These are phyloP conservation scores for Powellomyces hirtus DNA, from an alignment of 192 early-diverging fungal genomes.

Conservation along the genomic window DNA sequence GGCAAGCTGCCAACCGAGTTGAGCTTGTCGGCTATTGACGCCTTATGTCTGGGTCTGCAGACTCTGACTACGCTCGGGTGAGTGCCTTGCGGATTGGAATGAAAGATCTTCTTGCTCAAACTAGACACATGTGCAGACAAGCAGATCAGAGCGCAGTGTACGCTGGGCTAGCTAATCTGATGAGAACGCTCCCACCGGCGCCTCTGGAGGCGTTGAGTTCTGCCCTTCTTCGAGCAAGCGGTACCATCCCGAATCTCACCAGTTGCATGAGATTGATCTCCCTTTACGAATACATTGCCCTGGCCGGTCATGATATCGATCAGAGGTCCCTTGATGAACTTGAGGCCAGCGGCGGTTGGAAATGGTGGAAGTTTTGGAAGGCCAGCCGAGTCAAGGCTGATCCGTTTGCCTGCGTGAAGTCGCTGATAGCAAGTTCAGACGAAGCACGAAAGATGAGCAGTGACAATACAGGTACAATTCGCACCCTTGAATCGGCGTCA, in stretches of 20 bases:
- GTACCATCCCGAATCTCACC: not conserved
- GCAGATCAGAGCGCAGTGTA: not conserved
- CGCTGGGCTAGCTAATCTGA: not conserved
- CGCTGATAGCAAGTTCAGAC: not conserved
- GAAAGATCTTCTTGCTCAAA: not conserved
- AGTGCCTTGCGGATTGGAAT: not conserved
- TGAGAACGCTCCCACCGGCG: not conserved
- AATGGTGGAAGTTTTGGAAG: not conserved
- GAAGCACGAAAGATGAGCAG: not conserved
- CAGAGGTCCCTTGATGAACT: no score
- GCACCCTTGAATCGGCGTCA: no score
- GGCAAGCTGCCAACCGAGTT: conserved; percentile 1
- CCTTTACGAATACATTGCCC: not conserved
- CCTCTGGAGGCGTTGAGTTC: not conserved
- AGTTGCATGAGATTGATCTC: not conserved
- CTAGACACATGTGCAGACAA: not conserved
- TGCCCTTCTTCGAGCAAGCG: not conserved
- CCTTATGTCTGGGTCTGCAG: not conserved
- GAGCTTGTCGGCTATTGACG: conserved; percentile 1
- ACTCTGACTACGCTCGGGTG: not conserved
- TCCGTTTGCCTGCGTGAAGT: not conserved
- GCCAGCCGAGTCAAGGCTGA: not conserved
- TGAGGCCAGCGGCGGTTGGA: not conserved
- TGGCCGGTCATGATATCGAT: not conserved
- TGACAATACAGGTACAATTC: not conserved